These are phyloP conservation scores for Colletotrichum salicis DNA, from an alignment of 2,329 filamentous ascomycete genomes.

Conservation along the genomic window DNA sequence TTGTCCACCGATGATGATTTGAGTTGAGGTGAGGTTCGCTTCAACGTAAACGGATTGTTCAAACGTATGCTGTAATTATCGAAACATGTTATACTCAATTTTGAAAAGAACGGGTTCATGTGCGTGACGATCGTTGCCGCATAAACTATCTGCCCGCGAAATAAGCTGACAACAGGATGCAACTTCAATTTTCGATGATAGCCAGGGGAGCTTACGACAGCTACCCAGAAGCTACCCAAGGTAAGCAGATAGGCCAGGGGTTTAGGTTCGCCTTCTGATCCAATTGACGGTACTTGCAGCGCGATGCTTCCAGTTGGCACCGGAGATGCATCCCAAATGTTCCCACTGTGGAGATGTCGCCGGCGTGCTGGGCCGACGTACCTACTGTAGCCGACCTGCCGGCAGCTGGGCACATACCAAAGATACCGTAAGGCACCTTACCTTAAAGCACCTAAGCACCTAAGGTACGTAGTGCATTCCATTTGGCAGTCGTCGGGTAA, in stretches of 20 bases:
- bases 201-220: neutral
- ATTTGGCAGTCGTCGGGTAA: constrained; percentile 24
- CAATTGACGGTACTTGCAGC: neutral
- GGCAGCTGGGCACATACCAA: neutral
- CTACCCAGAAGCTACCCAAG: neutral
- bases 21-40: neutral
- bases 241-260: neutral
- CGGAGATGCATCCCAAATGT: neutral
- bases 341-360: constrained; percentile 13
- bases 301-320: neutral
- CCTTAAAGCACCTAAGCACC: too few relatives aligned
- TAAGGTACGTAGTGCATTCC: neutral
- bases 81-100: neutral
- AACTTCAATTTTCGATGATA: neutral
- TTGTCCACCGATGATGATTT: neutral
- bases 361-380: neutral
- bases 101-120: neutral
- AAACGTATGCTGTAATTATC: neutral
- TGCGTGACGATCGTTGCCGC: neutral
- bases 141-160: neutral
- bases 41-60: neutral
- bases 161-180: neutral
- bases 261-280: neutral
- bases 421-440: too few relatives aligned
- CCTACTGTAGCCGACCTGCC: neutral